Base-by-base conservation (phyloP, 106 monocot species). In the Triglochin maritima region DNA sequence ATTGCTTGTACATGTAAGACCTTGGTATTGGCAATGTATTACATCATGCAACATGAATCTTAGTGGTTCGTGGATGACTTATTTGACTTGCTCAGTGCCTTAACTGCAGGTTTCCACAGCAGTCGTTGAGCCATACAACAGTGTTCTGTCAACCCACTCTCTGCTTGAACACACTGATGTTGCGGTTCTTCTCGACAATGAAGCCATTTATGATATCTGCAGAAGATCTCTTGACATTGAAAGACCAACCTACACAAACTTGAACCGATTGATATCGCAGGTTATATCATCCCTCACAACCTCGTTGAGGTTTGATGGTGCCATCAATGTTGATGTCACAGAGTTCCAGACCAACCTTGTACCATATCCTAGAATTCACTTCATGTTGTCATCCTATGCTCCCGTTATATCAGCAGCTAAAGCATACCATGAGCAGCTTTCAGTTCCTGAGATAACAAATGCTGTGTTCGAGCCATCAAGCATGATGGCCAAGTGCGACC, bases 401-500 rank as follows among this genome's bases (percentile, higher is more conserved):
- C 92, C 92, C 48, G 92, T 92, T 4, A 90, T 90, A 65, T 90
- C 90, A 55, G 83, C 86, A 42, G 89, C 82, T 72, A 89, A 89
- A 63, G 89, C 90, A 7, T 90, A 91, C 69, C 91, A 92, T 63
- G 91, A 92, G 71, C 92, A 92, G 73, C 80, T 87, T 0, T 92
- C 92, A 1, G 81, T 92, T 9, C 84, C 92, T 62, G 92, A 92
- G 76, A 92, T 92, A 70, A 92, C 92, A 45, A 92, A 85, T 72
- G 80, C 87, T n/a, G 92, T 87, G 12, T 92, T 91, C 56, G 87
- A 92, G 79, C 87, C 92, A 9, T 81, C 87, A 15, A 85, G 85
- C 79, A 92, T 92, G 92, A 92, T 92, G 92, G 92, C 92, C 6
- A 92, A 92, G 62, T 92, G 92, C 71, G 92, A 92, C 68, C 92